Conservation (phyloP, 1,139 yeast species). For the Sugiyamaella japonica region DNA sequence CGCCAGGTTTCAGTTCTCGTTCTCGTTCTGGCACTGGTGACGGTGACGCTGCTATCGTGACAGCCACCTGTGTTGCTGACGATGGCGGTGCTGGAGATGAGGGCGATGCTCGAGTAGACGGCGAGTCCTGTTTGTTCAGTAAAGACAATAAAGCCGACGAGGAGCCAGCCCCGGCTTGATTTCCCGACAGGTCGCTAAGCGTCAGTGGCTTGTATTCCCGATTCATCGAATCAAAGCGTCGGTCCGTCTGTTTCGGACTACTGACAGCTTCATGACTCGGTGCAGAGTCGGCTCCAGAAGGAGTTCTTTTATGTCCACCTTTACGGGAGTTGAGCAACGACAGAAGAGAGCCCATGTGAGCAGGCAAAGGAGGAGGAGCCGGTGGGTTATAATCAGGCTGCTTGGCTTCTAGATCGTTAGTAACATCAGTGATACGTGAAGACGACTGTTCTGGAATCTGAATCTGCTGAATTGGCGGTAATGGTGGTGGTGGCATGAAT, state of each 20-base stretch:
- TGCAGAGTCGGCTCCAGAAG: background rate
- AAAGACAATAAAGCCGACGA: constrained; percentile 10
- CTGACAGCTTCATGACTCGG: background rate
- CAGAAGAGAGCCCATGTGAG: constrained; percentile 14
- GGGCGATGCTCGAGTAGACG: constrained; percentile 21
- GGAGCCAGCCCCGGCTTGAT: constrained; percentile 5
- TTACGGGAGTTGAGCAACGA: constrained; percentile 18
- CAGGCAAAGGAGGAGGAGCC: constrained; percentile 15
- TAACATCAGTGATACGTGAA: background rate
- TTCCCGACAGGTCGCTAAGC: constrained; percentile 13
- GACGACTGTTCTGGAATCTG: background rate
- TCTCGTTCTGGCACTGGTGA: background rate
- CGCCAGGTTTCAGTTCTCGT: constrained; percentile 16
- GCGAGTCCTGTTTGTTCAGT: constrained; percentile 7
- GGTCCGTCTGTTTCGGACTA: constrained; percentile 8
- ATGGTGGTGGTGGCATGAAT: constrained; percentile 34
- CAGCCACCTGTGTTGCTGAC: constrained; percentile 17
- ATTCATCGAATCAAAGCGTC: constrained; percentile 12
- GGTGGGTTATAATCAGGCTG: constrained; percentile 11
- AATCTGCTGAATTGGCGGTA: constrained; percentile 25
- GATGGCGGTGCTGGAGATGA: too few species aligned
- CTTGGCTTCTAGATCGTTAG: background rate
- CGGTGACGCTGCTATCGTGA: too few species aligned
- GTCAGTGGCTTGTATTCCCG: constrained; percentile 8
- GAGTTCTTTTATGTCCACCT: constrained; percentile 7